Evolutionary conservation across 352 stramenopile species (phyloP), one percentile per base, ranked within the genome.

Genomic region (Aphanomyces invadans): DNA sequence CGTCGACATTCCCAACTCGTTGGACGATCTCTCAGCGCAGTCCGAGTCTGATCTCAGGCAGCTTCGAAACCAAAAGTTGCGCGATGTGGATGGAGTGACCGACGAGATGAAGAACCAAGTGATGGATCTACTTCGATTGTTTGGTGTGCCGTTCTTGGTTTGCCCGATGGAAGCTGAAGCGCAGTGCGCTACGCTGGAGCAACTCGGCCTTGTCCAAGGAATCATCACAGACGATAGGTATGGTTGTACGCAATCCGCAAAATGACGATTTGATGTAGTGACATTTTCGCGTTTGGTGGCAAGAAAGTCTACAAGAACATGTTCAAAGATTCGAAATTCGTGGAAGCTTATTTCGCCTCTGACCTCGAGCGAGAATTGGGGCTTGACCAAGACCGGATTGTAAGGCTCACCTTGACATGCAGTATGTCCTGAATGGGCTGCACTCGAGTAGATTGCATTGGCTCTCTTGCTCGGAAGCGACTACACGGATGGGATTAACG

Each of bases 151-250:
- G 0, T 99, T 97, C 73, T 73, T 99, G n/a, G 92, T 99, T 31
- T 96, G 96, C n/a, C 97, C 97, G 0, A 98, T 98, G 77, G 97
- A 99, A 78, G 97, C 97, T 1, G 97, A 99, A 77, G 96, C 97
- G 3, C 97, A 99, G 74, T 99, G 97, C 76, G 96, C 94, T 5
- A 83, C 87, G 31, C 79, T 99, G 29, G 96, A 99, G 73, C 76
- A 95, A 62, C 76, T 96, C 46, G 95, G 95, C 4, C 73, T 99
- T 2, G 97, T 99, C 4, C 87, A 99, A 73, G 97, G 97, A 3
- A 94, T 99, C 54, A 96, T 99, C 46, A 99, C 96, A 1, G 96
- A 99, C 69, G 97, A 99, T 76, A 98, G 62, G 62, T 63, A 39
- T n/a, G 7, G 19, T 0, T 68, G 23, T 4, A 23, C 21, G 11